Percentiles rank a stretch among this genome's conserved stretches.
These are phyloP conservation scores for Erysimum pusillum DNA, from an alignment of 441 rosid species.

Conservation along the genomic window DNA sequence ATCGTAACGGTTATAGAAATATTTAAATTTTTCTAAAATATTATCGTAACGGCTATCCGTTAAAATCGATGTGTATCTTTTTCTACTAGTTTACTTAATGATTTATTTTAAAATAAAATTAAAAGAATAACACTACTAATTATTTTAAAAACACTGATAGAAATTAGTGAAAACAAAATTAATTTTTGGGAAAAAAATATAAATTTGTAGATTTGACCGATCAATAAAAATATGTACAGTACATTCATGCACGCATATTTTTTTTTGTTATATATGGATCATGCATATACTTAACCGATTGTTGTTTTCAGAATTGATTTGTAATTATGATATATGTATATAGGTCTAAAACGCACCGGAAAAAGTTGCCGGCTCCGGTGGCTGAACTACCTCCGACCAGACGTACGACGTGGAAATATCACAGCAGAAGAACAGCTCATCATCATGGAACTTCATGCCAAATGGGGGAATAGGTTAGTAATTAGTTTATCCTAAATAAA, in stretches of 20 bases:
- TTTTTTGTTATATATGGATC: background rate
- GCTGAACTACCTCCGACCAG: slow-evolving; percentile 69
- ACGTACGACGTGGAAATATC: slow-evolving; percentile 60
- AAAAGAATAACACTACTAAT: background rate
- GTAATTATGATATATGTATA: background rate
- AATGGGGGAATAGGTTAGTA: slow-evolving; percentile 19
- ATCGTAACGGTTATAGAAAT: background rate
- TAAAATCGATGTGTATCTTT: too few relatives aligned
- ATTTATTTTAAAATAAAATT: too few relatives aligned
- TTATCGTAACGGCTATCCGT: background rate
- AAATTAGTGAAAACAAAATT: background rate
- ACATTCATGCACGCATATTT: slow-evolving; percentile 10
- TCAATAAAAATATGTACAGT: background rate
- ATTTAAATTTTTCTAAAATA: too few relatives aligned
- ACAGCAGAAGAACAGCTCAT: slow-evolving; percentile 57
- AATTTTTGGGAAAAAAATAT: background rate
- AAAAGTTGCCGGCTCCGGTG: slow-evolving; percentile 76
- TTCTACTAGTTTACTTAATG: too few relatives aligned
- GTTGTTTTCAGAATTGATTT: background rate
- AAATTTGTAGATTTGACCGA: background rate
- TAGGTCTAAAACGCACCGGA: slow-evolving; percentile 65
- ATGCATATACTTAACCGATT: too few relatives aligned
- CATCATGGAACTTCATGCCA: slow-evolving; percentile 54
- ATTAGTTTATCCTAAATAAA: background rate
- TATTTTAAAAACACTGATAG: background rate